Conservation (phyloP, 169 alveolate species). For the Theileria orientalis region DNA sequence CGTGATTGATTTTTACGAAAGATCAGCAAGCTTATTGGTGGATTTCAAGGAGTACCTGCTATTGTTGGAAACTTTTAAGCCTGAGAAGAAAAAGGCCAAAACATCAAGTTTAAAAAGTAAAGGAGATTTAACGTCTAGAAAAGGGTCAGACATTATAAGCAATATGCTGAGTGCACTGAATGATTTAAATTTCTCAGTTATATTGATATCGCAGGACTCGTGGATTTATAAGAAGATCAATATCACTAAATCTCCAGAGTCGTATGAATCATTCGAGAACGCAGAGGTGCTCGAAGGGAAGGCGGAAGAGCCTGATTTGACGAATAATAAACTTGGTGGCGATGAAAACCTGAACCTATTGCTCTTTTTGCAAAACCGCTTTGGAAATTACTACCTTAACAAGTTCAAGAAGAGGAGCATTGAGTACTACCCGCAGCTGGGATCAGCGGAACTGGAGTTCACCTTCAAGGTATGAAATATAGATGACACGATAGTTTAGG, state of each 20-base stretch:
- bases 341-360: background rate
- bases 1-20: constrained; percentile 9
- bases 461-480: background rate
- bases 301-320: constrained; percentile 6
- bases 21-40: background rate
- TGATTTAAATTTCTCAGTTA: background rate
- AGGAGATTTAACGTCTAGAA: too few relatives aligned
- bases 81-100: background rate
- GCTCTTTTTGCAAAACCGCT: constrained; percentile 14
- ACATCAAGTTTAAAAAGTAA: too few relatives aligned
- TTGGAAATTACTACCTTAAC: constrained; percentile 12
- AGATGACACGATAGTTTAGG: background rate
- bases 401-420: constrained; percentile 32
- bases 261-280: background rate
- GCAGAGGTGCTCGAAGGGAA: constrained; percentile 6
- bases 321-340: background rate
- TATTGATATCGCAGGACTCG: constrained; percentile 32
- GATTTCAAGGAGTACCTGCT: constrained; percentile 9
- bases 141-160: too few relatives aligned
- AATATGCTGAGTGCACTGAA: background rate
- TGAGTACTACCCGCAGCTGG: constrained; percentile 34
- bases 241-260: background rate
- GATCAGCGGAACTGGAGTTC: constrained; percentile 30
- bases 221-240: constrained; percentile 9
- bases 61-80: background rate